A percentile compares a stretch with the other conserved stretches of the same genome.
These are phyloP conservation scores for Amphirosellinia nigrospora DNA, from an alignment of 495 filamentous ascomycete species.

Conservation along the genomic window DNA sequence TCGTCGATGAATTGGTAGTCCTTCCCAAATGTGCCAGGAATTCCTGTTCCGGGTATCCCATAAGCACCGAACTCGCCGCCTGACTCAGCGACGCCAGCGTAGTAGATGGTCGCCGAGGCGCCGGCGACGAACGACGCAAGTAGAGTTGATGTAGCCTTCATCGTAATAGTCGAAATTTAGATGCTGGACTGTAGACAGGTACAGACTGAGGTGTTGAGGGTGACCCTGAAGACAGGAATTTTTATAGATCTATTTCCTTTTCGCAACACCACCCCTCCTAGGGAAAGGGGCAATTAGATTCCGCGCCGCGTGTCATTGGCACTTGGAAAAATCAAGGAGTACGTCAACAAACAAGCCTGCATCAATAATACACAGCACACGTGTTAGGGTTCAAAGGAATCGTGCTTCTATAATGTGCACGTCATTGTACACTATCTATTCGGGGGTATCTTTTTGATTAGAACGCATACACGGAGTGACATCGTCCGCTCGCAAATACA, in stretches of 20 bases:
- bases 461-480: conserved; percentile 24
- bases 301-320: not conserved
- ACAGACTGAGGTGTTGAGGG: not conserved
- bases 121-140: conserved; percentile 38
- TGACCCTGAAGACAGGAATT: not conserved
- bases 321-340: not conserved
- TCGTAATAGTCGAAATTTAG: conserved; percentile 19
- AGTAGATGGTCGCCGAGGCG: conserved; percentile 57
- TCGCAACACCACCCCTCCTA: not conserved
- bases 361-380: not conserved
- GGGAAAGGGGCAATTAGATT: not conserved
- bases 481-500: conserved; percentile 27
- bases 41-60: conserved; percentile 51
- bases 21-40: conserved; percentile 56
- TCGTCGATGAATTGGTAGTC: conserved; percentile 60
- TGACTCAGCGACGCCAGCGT: conserved; percentile 59
- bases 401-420: not conserved
- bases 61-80: conserved; percentile 61
- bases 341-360: not conserved
- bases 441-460: conserved; percentile 19
- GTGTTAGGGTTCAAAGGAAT: not conserved
- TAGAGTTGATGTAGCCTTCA: conserved; percentile 39
- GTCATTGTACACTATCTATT: conserved; percentile 23
- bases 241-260: conserved; percentile 18
- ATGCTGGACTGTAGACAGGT: not conserved